Evolutionary conservation across 139 green algal species (phyloP).

Genomic region (Ettlia oleoabundans): DNA sequence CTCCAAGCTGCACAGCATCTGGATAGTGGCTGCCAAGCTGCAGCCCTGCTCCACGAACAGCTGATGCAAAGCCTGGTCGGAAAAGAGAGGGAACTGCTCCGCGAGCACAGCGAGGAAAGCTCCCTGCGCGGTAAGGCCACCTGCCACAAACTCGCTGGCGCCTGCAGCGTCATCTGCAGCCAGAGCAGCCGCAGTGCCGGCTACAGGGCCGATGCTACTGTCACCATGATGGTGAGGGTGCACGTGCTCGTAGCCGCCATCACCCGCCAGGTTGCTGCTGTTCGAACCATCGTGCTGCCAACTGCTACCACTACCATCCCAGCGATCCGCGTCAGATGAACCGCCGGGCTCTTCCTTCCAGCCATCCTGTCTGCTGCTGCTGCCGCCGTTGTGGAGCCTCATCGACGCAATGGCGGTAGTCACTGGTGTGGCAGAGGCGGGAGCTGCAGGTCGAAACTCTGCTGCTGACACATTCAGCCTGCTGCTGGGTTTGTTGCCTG

Average conservation of each 20-base stretch:
- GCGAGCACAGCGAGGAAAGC: conserved; percentile 48
- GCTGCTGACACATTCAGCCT: background rate
- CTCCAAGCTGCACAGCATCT: conserved; percentile 52
- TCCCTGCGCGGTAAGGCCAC: background rate
- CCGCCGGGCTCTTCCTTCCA: too few relatives aligned
- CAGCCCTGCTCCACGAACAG: conserved; percentile 39
- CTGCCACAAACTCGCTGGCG: background rate
- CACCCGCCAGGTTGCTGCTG: too few relatives aligned
- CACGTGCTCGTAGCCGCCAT: background rate
- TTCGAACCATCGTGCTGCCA: too few relatives aligned
- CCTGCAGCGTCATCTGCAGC: background rate
- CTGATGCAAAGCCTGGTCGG: conserved; percentile 28
- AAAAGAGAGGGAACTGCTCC: conserved; percentile 55
- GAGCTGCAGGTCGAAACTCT: conserved; percentile 27
- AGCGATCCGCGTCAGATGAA: too few relatives aligned
- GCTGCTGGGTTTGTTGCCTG: background rate
- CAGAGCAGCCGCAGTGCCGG: background rate
- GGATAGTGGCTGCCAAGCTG: conserved; percentile 43
- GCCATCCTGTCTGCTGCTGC: too few relatives aligned
- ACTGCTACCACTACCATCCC: too few relatives aligned
- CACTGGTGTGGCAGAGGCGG: background rate
- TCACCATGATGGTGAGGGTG: background rate
- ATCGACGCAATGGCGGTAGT: background rate
- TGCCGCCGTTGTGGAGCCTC: too few relatives aligned
- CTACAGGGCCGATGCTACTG: background rate